These are phyloP conservation scores for Populus nigra DNA, from an alignment of 345 rosid species.

Conservation along the genomic window DNA sequence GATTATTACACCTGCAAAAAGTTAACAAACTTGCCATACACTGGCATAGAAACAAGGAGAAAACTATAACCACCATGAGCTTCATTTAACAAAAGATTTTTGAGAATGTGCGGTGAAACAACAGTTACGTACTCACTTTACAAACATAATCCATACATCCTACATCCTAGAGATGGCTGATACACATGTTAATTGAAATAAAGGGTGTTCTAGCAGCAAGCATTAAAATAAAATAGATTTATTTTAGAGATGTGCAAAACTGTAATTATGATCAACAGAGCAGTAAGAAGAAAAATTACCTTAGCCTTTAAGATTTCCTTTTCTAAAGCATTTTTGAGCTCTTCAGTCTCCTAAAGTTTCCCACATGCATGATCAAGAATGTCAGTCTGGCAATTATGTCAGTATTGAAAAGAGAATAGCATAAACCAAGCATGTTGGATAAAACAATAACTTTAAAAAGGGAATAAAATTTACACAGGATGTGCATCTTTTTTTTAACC, in stretches of 20 bases:
- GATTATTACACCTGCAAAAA: background rate
- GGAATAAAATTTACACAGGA: background rate
- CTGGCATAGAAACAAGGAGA: background rate
- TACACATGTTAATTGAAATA: background rate
- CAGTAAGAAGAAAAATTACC: constrained; percentile 43
- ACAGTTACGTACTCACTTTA: background rate
- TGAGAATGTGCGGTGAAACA: background rate
- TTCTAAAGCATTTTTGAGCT: constrained; percentile 60
- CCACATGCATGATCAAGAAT: constrained; percentile 23
- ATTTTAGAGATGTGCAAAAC: constrained; percentile 2
- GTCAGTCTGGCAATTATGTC: constrained; percentile 4
- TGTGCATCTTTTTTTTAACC: background rate
- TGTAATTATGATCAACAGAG: background rate
- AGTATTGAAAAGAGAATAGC: background rate
- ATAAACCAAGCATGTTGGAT: background rate
- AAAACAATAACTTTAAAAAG: background rate
- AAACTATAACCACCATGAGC: background rate
- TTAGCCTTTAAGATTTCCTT: constrained; percentile 68
- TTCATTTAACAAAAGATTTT: background rate
- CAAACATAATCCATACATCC: background rate
- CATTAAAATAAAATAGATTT: background rate
- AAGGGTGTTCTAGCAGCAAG: background rate
- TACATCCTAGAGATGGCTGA: background rate
- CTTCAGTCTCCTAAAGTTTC: constrained; percentile 62
- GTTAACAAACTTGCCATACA: background rate